Percentiles rank a stretch among this genome's conserved stretches.
These are phyloP conservation scores for Aureobasidium sp. DNA, from an alignment of 2,329 filamentous ascomycete species.

Conservation along the genomic window DNA sequence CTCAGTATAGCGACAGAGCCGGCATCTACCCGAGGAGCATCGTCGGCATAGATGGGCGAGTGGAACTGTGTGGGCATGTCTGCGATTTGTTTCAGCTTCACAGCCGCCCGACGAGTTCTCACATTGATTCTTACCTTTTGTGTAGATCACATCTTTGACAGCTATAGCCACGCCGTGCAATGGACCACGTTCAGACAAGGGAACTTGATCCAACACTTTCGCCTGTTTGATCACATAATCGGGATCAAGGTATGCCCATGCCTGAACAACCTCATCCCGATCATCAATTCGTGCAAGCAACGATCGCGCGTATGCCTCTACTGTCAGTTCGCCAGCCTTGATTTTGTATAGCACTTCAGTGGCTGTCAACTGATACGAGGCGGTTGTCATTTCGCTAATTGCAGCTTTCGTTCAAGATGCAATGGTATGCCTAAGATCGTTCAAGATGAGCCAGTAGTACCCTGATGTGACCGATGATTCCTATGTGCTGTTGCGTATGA, in stretches of 20 bases:
- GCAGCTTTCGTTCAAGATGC: neutral
- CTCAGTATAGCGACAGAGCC: conserved; percentile 47
- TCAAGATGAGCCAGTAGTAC: no score
- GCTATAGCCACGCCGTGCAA: conserved; percentile 53
- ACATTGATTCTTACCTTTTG: conserved; percentile 36
- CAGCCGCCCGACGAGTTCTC: neutral
- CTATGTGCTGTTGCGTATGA: neutral
- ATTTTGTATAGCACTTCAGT: conserved; percentile 36
- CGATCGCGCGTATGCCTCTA: conserved; percentile 44
- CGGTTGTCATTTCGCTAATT: neutral
- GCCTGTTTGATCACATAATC: conserved; percentile 46
- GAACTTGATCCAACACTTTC: conserved; percentile 43
- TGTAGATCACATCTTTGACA: conserved; percentile 55
- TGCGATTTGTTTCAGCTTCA: conserved; percentile 18
- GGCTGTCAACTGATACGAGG: conserved; percentile 36
- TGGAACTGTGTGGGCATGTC: conserved; percentile 54
- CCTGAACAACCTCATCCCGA: conserved; percentile 42
- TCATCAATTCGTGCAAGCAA: conserved; percentile 41
- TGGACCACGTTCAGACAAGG: conserved; percentile 43
- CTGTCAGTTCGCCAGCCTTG: conserved; percentile 37
- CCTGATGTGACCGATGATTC: neutral
- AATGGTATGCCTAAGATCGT: no score
- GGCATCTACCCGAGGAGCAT: conserved; percentile 45
- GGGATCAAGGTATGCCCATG: conserved; percentile 45
- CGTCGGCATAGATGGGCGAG: conserved; percentile 47